These are phyloP conservation scores for Fusarium caatingaense DNA, from an alignment of 2,329 filamentous ascomycete species.

Conservation along the genomic window DNA sequence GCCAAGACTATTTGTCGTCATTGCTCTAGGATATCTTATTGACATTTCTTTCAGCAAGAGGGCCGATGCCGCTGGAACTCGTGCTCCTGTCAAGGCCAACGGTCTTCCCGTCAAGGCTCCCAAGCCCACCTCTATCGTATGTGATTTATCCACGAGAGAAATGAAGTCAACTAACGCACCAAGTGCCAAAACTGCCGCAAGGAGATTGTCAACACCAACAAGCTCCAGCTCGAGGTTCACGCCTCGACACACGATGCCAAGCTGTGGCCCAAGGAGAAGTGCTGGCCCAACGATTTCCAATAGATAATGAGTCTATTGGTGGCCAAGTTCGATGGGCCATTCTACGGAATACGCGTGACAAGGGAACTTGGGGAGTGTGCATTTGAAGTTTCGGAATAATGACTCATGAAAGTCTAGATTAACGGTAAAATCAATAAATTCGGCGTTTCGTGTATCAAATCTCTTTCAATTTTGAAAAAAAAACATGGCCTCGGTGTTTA, in stretches of 20 bases:
- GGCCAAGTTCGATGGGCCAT: background rate
- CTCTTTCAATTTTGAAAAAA: background rate
- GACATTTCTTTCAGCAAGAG: conserved; percentile 52
- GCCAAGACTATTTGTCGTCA: accelerated
- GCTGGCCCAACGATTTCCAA: conserved; percentile 64
- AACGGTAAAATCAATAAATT: background rate
- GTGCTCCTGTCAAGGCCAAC: conserved; percentile 64
- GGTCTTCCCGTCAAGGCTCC: conserved; percentile 65
- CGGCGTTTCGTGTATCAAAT: conserved; percentile 5
- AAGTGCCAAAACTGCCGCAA: conserved; percentile 64
- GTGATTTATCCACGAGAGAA: background rate
- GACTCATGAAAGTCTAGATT: conserved; percentile 27
- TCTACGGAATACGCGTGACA: background rate
- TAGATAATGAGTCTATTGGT: background rate
- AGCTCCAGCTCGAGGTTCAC: conserved; percentile 63
- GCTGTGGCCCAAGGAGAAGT: conserved; percentile 67
- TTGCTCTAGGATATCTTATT: background rate
- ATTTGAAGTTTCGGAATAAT: conserved; percentile 11
- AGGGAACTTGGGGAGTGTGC: background rate
- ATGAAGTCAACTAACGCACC: background rate
- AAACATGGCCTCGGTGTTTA: too few relatives aligned
- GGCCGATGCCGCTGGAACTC: conserved; percentile 65
- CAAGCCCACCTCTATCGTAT: conserved; percentile 54
- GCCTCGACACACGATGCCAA: conserved; percentile 62
- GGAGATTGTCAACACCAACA: conserved; percentile 63